These are phyloP conservation scores for Torrubiella hemipterigena DNA, from an alignment of 2,329 filamentous ascomycete species.

Conservation along the genomic window DNA sequence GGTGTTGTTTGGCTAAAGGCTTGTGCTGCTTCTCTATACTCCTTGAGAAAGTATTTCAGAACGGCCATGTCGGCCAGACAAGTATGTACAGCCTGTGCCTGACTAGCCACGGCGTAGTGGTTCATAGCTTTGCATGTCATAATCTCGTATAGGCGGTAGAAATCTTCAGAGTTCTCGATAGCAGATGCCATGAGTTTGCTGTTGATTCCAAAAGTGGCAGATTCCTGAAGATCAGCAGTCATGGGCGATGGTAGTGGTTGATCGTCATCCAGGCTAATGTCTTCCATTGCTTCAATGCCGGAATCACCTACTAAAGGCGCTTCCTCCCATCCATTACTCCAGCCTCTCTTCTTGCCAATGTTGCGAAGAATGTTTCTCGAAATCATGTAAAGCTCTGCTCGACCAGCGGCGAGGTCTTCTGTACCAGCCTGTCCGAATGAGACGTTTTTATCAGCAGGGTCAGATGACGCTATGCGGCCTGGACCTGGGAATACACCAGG, in stretches of 20 bases:
- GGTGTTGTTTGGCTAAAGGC: conserved; percentile 71
- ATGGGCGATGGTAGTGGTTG: no score
- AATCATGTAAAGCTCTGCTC: conserved; percentile 71
- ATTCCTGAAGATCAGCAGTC: conserved; percentile 10
- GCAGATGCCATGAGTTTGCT: conserved; percentile 47
- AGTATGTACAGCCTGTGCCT: conserved; percentile 64
- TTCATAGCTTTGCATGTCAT: conserved; percentile 77
- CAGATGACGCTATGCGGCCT: conserved; percentile 24
- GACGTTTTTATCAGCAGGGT: conserved; percentile 26
- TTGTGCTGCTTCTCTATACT: conserved; percentile 60
- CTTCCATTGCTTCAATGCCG: conserved; percentile 38
- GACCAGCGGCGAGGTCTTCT: conserved; percentile 69
- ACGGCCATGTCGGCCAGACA: conserved; percentile 77
- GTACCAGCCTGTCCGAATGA: conserved; percentile 52
- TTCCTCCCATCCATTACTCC: conserved; percentile 65
- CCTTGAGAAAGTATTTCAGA: conserved; percentile 64
- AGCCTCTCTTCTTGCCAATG: conserved; percentile 58
- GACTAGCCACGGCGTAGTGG: conserved; percentile 70
- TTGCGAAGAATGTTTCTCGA: conserved; percentile 70
- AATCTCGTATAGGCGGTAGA: conserved; percentile 56
- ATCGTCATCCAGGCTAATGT: conserved; percentile 41
- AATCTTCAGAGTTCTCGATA: conserved; percentile 48
- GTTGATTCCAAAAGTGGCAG: conserved; percentile 21
- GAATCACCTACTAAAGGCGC: conserved; percentile 38
- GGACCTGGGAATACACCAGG: conserved; percentile 41